Evolutionary conservation across 2,329 filamentous ascomycete species (phyloP).

Genomic region (Aspergillus flavus): DNA sequence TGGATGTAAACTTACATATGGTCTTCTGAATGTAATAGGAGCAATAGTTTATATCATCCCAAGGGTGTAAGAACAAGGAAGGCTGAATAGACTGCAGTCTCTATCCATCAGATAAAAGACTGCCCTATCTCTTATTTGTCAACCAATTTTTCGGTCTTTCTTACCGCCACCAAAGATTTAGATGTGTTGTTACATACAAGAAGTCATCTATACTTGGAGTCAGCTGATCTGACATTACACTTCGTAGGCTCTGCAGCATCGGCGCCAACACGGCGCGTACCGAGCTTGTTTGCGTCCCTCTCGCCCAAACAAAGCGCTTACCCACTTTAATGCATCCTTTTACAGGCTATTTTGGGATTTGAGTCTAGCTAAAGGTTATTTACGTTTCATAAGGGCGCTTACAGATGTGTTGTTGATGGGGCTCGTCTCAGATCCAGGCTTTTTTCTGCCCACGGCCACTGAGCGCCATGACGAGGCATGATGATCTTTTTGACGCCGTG

Average conservation of each 20-base stretch:
- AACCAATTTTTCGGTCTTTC: neutral
- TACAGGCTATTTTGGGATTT: slow-evolving; percentile 3
- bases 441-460: slow-evolving; percentile 18
- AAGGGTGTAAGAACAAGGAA: neutral
- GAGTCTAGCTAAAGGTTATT: slow-evolving; percentile 16
- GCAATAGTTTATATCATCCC: neutral
- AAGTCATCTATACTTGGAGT: slow-evolving; percentile 11
- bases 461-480: slow-evolving; percentile 15
- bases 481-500: slow-evolving; percentile 20
- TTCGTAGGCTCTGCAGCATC: slow-evolving; percentile 15
- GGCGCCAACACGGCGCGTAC: slow-evolving; percentile 30
- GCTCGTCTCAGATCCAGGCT: slow-evolving; percentile 27
- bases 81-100: neutral
- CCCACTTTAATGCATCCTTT: slow-evolving; percentile 4
- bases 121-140: neutral
- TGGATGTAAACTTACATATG: neutral
- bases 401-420: slow-evolving; percentile 20
- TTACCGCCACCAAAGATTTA: neutral
- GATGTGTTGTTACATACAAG: neutral
- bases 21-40: neutral
- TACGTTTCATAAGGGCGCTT: slow-evolving; percentile 36
- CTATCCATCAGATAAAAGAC: neutral
- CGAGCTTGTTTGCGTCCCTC: slow-evolving; percentile 9
- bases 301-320: slow-evolving; percentile 18
- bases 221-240: slow-evolving; percentile 23